Percentiles rank a stretch among this genome's conserved stretches.
phyloP scores from a whole-genome alignment of 2,329 filamentous ascomycete genomes.

The Exophiala viscosa region DNA sequence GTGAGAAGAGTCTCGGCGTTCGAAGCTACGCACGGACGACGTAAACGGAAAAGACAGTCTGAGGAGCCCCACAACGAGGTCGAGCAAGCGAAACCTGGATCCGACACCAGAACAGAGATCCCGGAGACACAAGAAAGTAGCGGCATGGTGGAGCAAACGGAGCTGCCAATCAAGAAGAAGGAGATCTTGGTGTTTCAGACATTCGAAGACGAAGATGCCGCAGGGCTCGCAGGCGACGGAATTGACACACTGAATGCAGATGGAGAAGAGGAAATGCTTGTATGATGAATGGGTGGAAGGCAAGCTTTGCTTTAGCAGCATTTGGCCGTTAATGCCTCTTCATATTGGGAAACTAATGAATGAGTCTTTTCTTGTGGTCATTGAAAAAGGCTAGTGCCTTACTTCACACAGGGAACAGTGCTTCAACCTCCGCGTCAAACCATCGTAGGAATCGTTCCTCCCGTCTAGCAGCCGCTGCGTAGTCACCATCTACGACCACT shows the following conservation, averaged over 20 bases:
- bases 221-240: not conserved
- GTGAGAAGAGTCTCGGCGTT: not conserved
- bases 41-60: not conserved
- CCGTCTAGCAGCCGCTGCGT: too few relatives aligned
- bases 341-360: too few relatives aligned
- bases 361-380: too few relatives aligned
- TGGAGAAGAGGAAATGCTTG: not conserved
- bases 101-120: not conserved
- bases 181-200: not conserved
- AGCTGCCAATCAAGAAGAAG: not conserved
- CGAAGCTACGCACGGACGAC: not conserved
- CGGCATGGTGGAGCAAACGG: not conserved
- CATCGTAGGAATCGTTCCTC: too few relatives aligned
- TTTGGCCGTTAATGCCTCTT: too few relatives aligned
- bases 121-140: not conserved
- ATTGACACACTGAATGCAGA: not conserved
- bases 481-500: too few relatives aligned
- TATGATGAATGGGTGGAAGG: not conserved
- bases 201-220: not conserved
- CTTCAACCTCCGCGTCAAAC: too few relatives aligned
- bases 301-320: too few relatives aligned
- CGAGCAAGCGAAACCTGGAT: not conserved
- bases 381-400: too few relatives aligned
- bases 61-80: not conserved
- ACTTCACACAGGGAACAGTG: too few relatives aligned